Base-by-base conservation (phyloP, 2,329 filamentous ascomycete species). In the Phyllosticta citrichinensis region DNA sequence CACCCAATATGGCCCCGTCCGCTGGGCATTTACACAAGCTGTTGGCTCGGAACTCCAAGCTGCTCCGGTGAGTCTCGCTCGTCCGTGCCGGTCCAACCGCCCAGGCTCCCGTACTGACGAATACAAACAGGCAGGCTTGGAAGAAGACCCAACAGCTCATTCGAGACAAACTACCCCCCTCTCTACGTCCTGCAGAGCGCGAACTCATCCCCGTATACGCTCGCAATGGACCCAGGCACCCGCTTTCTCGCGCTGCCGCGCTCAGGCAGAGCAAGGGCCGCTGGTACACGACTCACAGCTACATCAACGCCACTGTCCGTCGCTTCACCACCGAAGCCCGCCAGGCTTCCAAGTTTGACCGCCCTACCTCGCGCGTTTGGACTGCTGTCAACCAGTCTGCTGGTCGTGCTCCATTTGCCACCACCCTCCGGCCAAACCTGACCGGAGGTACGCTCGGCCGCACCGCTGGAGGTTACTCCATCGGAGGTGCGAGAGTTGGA, bases 391-490 rank as follows among this genome's bases (percentile, higher is more conserved):
- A 79, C 33, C 83, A 85, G 63, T 82, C 88, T 62, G 85, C 89
- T 17, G 85, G 86, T 27, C 85, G 89, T 57, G 86, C 91, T 30
- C 93, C 93, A 0, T 97, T 97, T 73, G 88, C 91, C 3, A 91
- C 86, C 57, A 87, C 92, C 1, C 83, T 99, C 40, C 88, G 94
- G 40, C 94, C 94, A 2, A 97, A 96, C 70, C 78, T 97, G 65
- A 97, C 92, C 0, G 93, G 91, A 55, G 92, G 93, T 52, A 86
- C 90, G 24, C 77, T 97, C 53, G 87, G 89, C 35, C 85, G 93
- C 61, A 90, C 89, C 50, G 89, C 92, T 8, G 91, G 93, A 65
- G 94, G 94, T n/a, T 99, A 99, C 71, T 81, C 81, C 65, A 77
- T 89, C 61, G 89, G 89, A 30, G 83, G 85, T 56, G 87, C 87